A percentile compares a stretch with the other conserved stretches of the same genome.
phyloP scores from a whole-genome alignment of 371 early-diverging fungal genomes.

The Mortierella sp. region DNA sequence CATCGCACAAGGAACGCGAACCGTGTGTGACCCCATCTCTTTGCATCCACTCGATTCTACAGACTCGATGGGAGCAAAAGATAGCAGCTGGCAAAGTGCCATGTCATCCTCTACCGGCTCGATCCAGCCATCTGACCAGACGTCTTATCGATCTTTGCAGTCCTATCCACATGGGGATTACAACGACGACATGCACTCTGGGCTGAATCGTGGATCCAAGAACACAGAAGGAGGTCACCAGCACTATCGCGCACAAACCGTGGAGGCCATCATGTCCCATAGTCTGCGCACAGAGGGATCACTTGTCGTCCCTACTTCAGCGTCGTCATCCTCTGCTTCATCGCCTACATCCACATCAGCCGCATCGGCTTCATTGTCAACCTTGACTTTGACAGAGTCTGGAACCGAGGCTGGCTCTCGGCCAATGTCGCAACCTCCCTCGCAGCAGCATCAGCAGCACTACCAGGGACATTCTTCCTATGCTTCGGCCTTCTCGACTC shows the following conservation, averaged over 20 bases:
- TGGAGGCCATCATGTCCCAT: conserved; percentile 41
- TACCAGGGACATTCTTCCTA: conserved; percentile 7
- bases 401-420: conserved; percentile 20
- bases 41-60: conserved; percentile 11
- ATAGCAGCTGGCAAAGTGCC: not conserved
- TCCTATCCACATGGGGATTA: conserved; percentile 18
- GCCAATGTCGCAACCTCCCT: conserved; percentile 20
- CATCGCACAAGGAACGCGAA: not conserved
- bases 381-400: conserved; percentile 35
- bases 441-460: conserved; percentile 22
- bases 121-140: conserved; percentile 13
- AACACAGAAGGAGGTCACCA: conserved; percentile 32
- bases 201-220: conserved; percentile 32
- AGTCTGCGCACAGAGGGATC: conserved; percentile 14
- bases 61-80: not conserved
- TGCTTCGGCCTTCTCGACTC: conserved; percentile 12
- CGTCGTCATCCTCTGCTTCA: conserved; percentile 45
- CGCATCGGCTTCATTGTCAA: conserved; percentile 53
- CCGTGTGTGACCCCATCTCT: not conserved
- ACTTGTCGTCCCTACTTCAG: conserved; percentile 17
- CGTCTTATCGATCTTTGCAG: conserved; percentile 16
- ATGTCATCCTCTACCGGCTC: conserved; percentile 11
- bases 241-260: conserved; percentile 47
- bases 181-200: conserved; percentile 41
- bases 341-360: conserved; percentile 51